Evolutionary conservation across 495 filamentous ascomycete species (phyloP), one percentile per base, ranked within the genome.

Genomic region (Lepidopterella palustris): DNA sequence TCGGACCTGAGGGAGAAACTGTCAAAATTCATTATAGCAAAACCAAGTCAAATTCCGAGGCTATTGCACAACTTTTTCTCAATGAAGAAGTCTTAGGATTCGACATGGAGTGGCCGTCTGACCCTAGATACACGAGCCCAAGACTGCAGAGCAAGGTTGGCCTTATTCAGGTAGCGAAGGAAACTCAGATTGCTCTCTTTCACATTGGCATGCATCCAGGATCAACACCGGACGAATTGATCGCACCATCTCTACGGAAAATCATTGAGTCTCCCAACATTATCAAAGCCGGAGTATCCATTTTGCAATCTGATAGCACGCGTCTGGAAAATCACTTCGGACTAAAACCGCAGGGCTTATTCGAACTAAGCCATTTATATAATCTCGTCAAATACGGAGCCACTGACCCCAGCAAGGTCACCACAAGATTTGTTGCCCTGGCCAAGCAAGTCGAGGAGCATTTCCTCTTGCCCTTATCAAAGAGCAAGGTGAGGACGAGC

Each of bases 361-460:
- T 92, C 45, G 91, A 96, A 67, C 79, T 96, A 6, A 90, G 86
- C 61, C 85, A 93, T 68, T 70, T 95, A 8, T 83, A 88, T 72
- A 89, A 82, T 65, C 71, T 95, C 25, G 77, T 95, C 54, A 85
- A 84, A 51, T 84, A 80, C 62, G 82, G 76, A 5, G 69, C 68
- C 11, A 65, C 48, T 25, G 77, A 74, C 15, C 72, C 81, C 53
- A 74, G 75, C 10, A 68, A 74, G 35, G 79, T 92, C 62, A 87
- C 88, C 61, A 89, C 83, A 61, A 78, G 68, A 55, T 72, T 84
- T 13, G 85, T 93, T 25, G 77, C 80, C 4, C 73, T 96, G 10
- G 80, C 82, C 2, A 79, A 72, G 1, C 86, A 90, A 66, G 84
- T 89, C 15, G 74, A 87, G 60, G 80, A 89, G 55, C 80, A 85